Base-by-base conservation (phyloP, 108 stramenopile genomes). In the Cyclotella kingstonii region DNA sequence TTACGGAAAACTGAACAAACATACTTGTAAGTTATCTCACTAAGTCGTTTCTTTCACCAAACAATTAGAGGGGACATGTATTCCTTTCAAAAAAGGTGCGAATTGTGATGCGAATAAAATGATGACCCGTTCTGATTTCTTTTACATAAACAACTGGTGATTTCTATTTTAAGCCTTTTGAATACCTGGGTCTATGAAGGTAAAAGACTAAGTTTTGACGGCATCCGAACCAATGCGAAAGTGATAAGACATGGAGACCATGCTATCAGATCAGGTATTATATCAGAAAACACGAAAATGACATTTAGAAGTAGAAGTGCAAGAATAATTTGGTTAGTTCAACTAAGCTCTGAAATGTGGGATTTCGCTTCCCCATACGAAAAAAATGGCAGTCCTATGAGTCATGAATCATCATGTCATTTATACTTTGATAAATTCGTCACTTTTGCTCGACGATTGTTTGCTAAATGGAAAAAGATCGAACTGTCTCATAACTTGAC, bases 311-410 rank as follows among this genome's bases (percentile, higher is more conserved):
- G 94, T 54, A 84, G 95, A 25, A 93, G 93, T 1, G 84, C 49
- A 50, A 30, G 49, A 11, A 36, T 53, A 14, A 79, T 97, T 47
- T 99, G 97, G 96, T 76, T 98, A 17, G 96, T 99, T 11, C 98
- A 99, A 65, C 83, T 99, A 46, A 83, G 84, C 15, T 69, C 70
- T 8, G 98, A 99, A 73, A 98, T 98, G 97, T 99, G 95, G 92
- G 97, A 99, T 29, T 96, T 89, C 65, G 63, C 91, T 3, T 86
- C 86, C 7, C 79, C 83, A 25, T 82, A 85, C 70, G 71, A 81
- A 46, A 42, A 36, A 14, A 51, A 62, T 19, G 63, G 60, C 14
- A 62, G 79, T 28, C 61, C 78, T 48, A 73, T 78, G 48, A 54
- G 43, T 18, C 48, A 70, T n/a, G 81, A 86, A 66, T 60, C 73